Evolutionary conservation across 2,329 filamentous ascomycete genomes (phyloP).

Genomic region (Monilinia polystroma): DNA sequence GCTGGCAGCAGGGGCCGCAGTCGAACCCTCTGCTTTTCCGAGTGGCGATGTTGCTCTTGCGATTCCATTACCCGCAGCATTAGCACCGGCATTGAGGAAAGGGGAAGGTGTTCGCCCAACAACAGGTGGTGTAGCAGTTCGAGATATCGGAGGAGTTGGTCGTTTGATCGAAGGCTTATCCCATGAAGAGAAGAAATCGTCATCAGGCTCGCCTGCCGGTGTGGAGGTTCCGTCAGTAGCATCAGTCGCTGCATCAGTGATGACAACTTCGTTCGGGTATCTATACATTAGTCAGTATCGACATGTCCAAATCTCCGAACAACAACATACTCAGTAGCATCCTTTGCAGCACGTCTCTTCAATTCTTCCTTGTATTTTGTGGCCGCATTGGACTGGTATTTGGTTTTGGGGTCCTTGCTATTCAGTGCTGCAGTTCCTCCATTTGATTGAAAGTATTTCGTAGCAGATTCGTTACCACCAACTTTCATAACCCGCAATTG

Average conservation of each 20-base stretch:
- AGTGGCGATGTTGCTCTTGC: constrained; percentile 84
- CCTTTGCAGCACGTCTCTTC: constrained; percentile 77
- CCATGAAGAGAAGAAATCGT: constrained; percentile 99
- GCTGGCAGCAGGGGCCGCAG: constrained; percentile 59
- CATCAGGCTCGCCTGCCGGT: constrained; percentile 76
- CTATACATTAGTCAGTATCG: constrained; percentile 49
- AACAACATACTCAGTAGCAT: constrained; percentile 73
- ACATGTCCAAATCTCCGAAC: neutral
- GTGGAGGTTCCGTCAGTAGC: constrained; percentile 66
- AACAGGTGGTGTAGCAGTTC: constrained; percentile 80
- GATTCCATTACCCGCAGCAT: constrained; percentile 67
- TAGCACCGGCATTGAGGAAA: constrained; percentile 71
- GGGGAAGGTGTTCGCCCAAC: constrained; percentile 83
- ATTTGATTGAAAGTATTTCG: constrained; percentile 97
- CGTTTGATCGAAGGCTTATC: constrained; percentile 97
- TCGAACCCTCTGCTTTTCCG: constrained; percentile 56
- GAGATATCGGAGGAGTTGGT: constrained; percentile 88
- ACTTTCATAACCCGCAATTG: constrained; percentile 98
- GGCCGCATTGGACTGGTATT: constrained; percentile 91
- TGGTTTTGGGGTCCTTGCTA: constrained; percentile 95
- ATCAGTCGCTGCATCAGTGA: constrained; percentile 67
- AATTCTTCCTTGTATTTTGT: constrained; percentile 98
- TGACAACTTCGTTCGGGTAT: constrained; percentile 79
- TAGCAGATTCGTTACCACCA: constrained; percentile 95
- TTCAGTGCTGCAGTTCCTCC: constrained; percentile 90